Base-by-base conservation (phyloP, 352 stramenopile genomes). In the Phytophthora aleatoria region DNA sequence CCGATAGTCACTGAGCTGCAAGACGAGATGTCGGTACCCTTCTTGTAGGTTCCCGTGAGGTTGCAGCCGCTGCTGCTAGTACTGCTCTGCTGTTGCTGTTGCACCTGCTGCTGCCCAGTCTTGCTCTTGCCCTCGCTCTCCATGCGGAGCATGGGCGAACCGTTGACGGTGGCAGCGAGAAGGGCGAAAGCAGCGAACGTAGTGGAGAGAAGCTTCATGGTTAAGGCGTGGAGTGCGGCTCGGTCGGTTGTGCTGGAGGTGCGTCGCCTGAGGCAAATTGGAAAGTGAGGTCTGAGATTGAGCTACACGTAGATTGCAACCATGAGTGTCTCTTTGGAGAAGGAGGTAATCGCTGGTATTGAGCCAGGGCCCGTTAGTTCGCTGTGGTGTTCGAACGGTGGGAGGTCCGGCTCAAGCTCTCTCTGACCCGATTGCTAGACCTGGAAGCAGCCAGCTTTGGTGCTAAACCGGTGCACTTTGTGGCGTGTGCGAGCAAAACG, bases 1-100 rank as follows among this genome's bases (percentile, higher is more conserved):
- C 31, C 53, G 48, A 79, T 58, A 12, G 59, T 59, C 47, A 79
- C 55, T 11, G 30, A 48, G 20, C 35, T 47, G 49, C 71, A 78
- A 20, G 55, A 68, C 10, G 44, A 57, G 24, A 78, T 61, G 20
- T 60, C 48, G 20, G 57, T 67, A 16, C 64, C 66, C 13, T 30
- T 50, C 48, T 62, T 64, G 66, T 78, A 57, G 4, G 50, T 57
- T 12, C 36, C 50, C 0, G 9, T 52, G 43, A 79, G 69, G 35
- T 45, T 53, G 50, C 73, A 62, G 8, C n/a, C 47, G 1, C 27
- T 51, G 50, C 71, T 63, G n/a, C 33, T 28, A 9, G 33, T 15
- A 38, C 33, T 38, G 33, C 33, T 38, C 26, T 57, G 50, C 3
- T 57, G 50, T 5, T 57, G 50, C 20, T 52, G 41, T 24, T 61